These are phyloP conservation scores for Globisporangium nunn DNA, from an alignment of 352 stramenopile genomes.

Conservation along the genomic window DNA sequence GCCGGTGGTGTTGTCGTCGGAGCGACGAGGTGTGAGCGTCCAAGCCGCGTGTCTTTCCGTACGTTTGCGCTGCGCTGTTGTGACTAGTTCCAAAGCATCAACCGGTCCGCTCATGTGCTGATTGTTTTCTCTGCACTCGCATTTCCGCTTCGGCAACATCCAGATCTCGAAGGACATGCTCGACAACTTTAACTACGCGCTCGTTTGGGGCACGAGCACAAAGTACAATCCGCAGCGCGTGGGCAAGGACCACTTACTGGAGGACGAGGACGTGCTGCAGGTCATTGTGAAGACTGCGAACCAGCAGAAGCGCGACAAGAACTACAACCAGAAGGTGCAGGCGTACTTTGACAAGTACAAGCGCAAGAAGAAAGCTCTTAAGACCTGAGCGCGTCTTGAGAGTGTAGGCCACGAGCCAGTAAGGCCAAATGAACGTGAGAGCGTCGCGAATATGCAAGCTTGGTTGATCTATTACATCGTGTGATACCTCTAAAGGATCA, in stretches of 20 bases:
- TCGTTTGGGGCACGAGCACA: constrained; percentile 97
- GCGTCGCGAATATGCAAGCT: not conserved
- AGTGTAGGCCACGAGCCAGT: not conserved
- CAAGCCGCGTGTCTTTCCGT: constrained; percentile 81
- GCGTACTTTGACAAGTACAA: constrained; percentile 96
- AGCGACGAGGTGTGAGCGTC: constrained; percentile 75
- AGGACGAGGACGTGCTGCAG: constrained; percentile 98
- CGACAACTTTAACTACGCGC: constrained; percentile 96
- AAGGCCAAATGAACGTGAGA: not conserved
- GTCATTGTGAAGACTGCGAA: constrained; percentile 98
- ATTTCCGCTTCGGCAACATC: not conserved
- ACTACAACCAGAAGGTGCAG: constrained; percentile 95
- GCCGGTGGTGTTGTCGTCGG: constrained; percentile 77
- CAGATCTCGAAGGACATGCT: constrained; percentile 90
- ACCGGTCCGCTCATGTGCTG: not conserved
- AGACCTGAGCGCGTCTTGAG: constrained; percentile 41
- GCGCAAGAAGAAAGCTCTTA: constrained; percentile 92
- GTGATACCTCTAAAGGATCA: not conserved
- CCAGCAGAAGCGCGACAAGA: constrained; percentile 97
- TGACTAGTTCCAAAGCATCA: not conserved
- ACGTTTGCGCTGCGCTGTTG: constrained; percentile 12
- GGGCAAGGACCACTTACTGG: constrained; percentile 92
- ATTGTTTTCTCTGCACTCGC: not conserved
- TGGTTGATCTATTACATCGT: not conserved
- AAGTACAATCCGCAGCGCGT: constrained; percentile 97